Conservation (phyloP, 805 yeast genomes). For the Candida maris region DNA sequence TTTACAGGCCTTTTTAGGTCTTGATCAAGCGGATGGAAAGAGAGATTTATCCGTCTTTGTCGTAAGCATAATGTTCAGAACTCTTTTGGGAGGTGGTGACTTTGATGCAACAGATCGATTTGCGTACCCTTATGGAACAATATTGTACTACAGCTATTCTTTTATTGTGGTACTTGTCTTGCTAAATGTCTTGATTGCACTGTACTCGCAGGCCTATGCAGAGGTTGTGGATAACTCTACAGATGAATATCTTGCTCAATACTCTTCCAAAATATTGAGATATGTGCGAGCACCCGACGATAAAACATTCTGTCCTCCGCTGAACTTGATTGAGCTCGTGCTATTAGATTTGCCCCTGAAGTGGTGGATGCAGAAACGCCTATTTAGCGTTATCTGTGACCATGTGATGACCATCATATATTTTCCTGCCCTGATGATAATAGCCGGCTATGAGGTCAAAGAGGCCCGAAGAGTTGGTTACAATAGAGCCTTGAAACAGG, state of each 20-base stretch:
- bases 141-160: slow-evolving; percentile 72
- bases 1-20: slow-evolving; percentile 80
- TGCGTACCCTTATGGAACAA: slow-evolving; percentile 83
- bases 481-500: slow-evolving; percentile 57
- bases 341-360: slow-evolving; percentile 43
- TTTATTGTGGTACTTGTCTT: slow-evolving; percentile 72
- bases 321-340: slow-evolving; percentile 66
- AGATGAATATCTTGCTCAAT: slow-evolving; percentile 80
- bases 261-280: slow-evolving; percentile 78
- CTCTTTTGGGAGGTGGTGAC: slow-evolving; percentile 72
- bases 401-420: slow-evolving; percentile 62
- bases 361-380: slow-evolving; percentile 32
- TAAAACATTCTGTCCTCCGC: slow-evolving; percentile 80
- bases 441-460: slow-evolving; percentile 61
- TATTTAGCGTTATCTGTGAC: slow-evolving; percentile 43
- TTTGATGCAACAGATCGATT: slow-evolving; percentile 66
- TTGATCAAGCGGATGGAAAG: slow-evolving; percentile 84
- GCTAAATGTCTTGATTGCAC: slow-evolving; percentile 79
- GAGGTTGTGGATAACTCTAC: slow-evolving; percentile 78
- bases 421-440: slow-evolving; percentile 59
- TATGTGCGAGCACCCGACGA: slow-evolving; percentile 88
- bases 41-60: slow-evolving; percentile 68
- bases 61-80: slow-evolving; percentile 60
- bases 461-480: slow-evolving; percentile 68
- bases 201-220: slow-evolving; percentile 80